These are phyloP conservation scores for Aspergillus neotritici DNA, from an alignment of 2,329 filamentous ascomycete genomes.

Conservation along the genomic window DNA sequence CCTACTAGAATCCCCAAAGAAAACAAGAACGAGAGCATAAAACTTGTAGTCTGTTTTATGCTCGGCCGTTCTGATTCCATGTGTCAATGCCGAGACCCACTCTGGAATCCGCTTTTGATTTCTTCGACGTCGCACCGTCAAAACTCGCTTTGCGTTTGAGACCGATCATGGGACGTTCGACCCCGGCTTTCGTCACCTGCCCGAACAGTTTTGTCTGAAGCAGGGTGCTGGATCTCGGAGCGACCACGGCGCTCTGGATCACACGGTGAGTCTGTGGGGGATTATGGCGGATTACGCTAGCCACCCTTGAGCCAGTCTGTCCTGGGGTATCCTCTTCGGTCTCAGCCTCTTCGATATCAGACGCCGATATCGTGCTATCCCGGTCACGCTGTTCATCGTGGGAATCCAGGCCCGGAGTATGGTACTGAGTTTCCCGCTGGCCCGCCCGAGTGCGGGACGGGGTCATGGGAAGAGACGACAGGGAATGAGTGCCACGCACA, in stretches of 20 bases:
- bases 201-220: conserved; percentile 62
- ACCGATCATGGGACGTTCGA: conserved; percentile 27
- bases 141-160: conserved; percentile 39
- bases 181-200: conserved; percentile 52
- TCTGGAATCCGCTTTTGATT: conserved; percentile 43
- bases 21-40: conserved; percentile 10
- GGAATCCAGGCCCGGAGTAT: conserved; percentile 54
- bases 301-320: conserved; percentile 71
- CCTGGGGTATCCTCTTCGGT: conserved; percentile 63
- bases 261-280: conserved; percentile 38
- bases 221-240: conserved; percentile 41
- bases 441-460: conserved; percentile 53
- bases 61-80: conserved; percentile 22
- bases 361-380: conserved; percentile 78
- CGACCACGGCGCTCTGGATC: conserved; percentile 30
- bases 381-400: conserved; percentile 57
- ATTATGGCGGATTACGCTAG: conserved; percentile 63
- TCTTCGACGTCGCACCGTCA: conserved; percentile 43
- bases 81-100: conserved; percentile 55
- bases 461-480: conserved; percentile 78
- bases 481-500: conserved; percentile 69
- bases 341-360: conserved; percentile 47
- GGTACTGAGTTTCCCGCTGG: conserved; percentile 49
- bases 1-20: conserved; percentile 3
- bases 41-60: conserved; percentile 24